Conservation (phyloP, 768 basidiomycete genomes). For the Boletus eberwhitei region DNA sequence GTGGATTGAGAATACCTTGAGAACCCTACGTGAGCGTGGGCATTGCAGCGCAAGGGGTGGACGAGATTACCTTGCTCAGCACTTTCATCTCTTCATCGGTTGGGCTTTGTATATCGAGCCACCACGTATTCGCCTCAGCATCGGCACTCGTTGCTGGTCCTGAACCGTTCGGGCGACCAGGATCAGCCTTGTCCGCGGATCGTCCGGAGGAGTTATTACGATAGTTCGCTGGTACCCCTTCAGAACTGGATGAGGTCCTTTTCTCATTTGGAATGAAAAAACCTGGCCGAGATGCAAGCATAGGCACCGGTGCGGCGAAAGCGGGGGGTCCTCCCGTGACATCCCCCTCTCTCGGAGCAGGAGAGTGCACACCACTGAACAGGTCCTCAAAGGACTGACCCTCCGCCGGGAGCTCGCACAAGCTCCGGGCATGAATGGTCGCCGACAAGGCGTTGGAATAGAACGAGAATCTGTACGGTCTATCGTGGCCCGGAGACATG, state of each 20-base stretch:
- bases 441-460: slow-evolving; percentile 91
- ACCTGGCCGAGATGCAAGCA: slow-evolving; percentile 1
- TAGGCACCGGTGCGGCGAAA: slow-evolving; percentile 8
- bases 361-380: slow-evolving; percentile 54
- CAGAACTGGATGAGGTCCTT: slow-evolving; percentile 6
- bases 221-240: background rate
- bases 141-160: slow-evolving; percentile 31
- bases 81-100: slow-evolving; percentile 99
- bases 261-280: slow-evolving; percentile 6
- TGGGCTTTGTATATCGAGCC: slow-evolving; percentile 90
- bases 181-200: slow-evolving; percentile 18
- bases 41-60: background rate
- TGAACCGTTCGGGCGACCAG: slow-evolving; percentile 21
- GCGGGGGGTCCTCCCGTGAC: background rate
- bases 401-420: slow-evolving; percentile 91
- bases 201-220: slow-evolving; percentile 18
- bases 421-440: slow-evolving; percentile 91
- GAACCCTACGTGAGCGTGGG: slow-evolving; percentile 5
- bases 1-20: slow-evolving; percentile 92
- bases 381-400: slow-evolving; percentile 91
- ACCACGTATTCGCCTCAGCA: slow-evolving; percentile 86
- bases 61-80: slow-evolving; percentile 70
- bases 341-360: slow-evolving; percentile 7
- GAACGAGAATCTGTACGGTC: slow-evolving; percentile 97
- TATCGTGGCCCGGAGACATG: slow-evolving; percentile 62